These are phyloP conservation scores for Udeniomyces megalosporus DNA, from an alignment of 768 basidiomycete genomes.

Conservation along the genomic window DNA sequence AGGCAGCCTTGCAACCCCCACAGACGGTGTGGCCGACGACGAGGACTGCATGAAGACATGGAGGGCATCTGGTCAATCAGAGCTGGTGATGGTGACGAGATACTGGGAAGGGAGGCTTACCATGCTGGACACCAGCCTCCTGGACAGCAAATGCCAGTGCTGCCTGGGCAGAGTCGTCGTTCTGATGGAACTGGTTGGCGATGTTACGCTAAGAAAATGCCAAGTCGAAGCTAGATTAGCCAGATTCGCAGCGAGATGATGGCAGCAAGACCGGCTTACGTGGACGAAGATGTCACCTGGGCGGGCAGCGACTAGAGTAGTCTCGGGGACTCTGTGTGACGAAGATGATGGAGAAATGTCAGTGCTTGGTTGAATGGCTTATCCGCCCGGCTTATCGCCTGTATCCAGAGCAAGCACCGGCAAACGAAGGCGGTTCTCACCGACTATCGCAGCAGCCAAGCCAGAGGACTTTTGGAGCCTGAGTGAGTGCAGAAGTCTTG, in stretches of 20 bases:
- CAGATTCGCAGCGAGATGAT: background rate
- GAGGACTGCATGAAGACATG: conserved; percentile 2
- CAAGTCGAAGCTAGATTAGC: too few relatives aligned
- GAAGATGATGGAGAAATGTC: background rate
- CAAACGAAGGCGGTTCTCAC: too few relatives aligned
- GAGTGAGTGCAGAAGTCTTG: conserved; percentile 10
- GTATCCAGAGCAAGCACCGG: background rate
- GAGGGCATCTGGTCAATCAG: background rate
- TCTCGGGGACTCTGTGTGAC: conserved; percentile 12
- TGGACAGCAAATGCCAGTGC: conserved; percentile 12
- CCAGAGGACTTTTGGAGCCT: conserved; percentile 16
- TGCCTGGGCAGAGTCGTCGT: conserved; percentile 15
- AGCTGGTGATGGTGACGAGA: background rate
- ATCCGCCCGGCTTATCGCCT: background rate
- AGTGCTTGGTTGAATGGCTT: too few relatives aligned
- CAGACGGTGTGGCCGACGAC: conserved; percentile 18
- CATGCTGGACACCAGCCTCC: conserved; percentile 8
- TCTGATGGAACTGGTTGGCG: conserved; percentile 16
- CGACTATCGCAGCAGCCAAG: conserved; percentile 15
- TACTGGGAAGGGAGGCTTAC: background rate
- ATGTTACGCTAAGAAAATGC: conserved; percentile 8
- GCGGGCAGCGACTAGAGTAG: conserved; percentile 15
- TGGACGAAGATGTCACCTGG: conserved; percentile 18
- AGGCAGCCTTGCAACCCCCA: conserved; percentile 16
- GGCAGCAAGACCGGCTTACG: background rate